Evolutionary conservation across 371 early-diverging fungal genomes (phyloP).

Genomic region (Apophysomyces trapeziformis): DNA sequence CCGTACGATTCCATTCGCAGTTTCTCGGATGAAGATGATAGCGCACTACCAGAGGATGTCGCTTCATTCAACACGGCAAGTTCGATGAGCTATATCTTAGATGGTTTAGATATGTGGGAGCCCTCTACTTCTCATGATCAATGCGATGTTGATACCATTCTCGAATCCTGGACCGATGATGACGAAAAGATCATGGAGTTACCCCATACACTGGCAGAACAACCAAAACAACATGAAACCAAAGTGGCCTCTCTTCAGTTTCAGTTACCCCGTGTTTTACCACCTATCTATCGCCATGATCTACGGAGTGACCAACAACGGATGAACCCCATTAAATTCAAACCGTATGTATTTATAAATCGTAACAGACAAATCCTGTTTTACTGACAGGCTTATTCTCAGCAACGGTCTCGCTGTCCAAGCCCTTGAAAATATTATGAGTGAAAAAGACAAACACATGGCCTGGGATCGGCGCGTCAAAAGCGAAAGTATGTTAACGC

Average conservation of each 20-base stretch:
- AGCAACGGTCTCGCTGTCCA: conserved; percentile 6
- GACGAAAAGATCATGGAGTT: too few relatives aligned
- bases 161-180: conserved; percentile 3
- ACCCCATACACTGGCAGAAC: not conserved
- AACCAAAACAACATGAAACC: not conserved
- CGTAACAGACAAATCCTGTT: not conserved
- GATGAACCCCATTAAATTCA: conserved; percentile 9
- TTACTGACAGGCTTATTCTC: not conserved
- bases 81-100: not conserved
- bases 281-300: conserved; percentile 2
- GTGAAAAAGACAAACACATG: not conserved
- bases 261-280: not conserved
- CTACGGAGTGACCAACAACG: conserved; percentile 1
- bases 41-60: not conserved
- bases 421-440: conserved; percentile 6
- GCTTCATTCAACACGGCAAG: not conserved
- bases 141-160: not conserved
- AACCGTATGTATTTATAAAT: not conserved
- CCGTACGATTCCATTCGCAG: not conserved
- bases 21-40: not conserved
- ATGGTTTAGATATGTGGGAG: not conserved
- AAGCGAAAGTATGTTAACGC: conserved; percentile 7
- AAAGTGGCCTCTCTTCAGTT: not conserved
- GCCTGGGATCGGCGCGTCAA: conserved; percentile 6
- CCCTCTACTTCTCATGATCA: not conserved